A percentile compares a stretch with the other conserved stretches of the same genome.
phyloP scores from a whole-genome alignment of 148 eudicot genomes.

The Silene uniflora region DNA sequence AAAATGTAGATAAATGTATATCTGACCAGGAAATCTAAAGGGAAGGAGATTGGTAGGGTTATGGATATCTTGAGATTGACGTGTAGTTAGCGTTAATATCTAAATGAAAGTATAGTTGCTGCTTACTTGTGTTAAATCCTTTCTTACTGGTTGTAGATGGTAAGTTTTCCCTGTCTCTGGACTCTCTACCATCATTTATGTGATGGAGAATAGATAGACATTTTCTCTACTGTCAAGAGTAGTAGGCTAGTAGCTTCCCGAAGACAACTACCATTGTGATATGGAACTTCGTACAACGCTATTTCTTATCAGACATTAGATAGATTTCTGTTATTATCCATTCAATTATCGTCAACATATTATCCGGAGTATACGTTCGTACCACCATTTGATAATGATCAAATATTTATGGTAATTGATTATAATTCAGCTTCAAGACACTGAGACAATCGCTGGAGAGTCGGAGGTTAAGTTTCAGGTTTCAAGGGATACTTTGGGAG shows the following conservation, averaged over 20 bases:
- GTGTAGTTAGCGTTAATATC: no score
- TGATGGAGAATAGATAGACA: background rate
- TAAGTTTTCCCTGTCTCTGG: background rate
- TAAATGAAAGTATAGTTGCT: no score
- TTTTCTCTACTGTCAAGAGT: background rate
- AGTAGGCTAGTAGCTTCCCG: no score
- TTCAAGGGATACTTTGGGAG: conserved; percentile 84
- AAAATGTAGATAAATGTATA: no score
- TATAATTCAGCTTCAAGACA: conserved; percentile 71
- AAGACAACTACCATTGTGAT: background rate
- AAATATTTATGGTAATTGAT: background rate
- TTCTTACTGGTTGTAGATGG: background rate
- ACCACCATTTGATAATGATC: background rate
- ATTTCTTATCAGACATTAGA: background rate
- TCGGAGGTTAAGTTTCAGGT: conserved; percentile 92
- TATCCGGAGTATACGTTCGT: background rate
- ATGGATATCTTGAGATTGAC: no score
- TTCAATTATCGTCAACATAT: background rate
- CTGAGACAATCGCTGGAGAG: conserved; percentile 73
- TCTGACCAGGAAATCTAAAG: no score
- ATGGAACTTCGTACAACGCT: background rate
- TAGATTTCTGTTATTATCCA: no score
- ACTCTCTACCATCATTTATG: background rate
- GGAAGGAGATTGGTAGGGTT: no score
- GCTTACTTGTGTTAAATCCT: no score